Conservation (phyloP, 495 filamentous ascomycete genomes). For the Podospora fimiseda region DNA sequence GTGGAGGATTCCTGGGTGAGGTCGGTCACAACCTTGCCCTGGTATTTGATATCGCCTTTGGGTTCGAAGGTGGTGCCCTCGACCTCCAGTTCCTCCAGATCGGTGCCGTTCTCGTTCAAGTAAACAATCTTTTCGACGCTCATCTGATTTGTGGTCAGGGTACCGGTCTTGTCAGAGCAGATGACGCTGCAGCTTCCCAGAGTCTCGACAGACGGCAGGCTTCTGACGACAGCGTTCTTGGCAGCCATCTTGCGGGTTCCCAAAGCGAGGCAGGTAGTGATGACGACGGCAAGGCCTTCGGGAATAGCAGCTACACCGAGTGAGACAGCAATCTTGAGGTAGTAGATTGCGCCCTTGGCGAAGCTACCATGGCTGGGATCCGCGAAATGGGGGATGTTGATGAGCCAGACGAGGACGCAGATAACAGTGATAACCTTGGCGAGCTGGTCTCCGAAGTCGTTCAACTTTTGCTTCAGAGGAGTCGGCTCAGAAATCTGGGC, state of each 20-base stretch:
- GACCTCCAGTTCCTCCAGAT: conserved; percentile 81
- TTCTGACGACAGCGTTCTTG: conserved; percentile 95
- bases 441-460: conserved; percentile 93
- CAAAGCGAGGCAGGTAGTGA: conserved; percentile 91
- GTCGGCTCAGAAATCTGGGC: conserved; percentile 97
- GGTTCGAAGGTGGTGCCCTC: conserved; percentile 93
- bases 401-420: conserved; percentile 93
- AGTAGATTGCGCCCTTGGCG: conserved; percentile 98
- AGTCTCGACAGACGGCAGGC: conserved; percentile 94
- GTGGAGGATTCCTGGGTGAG: conserved; percentile 70
- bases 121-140: conserved; percentile 91
- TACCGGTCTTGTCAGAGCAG: conserved; percentile 99
- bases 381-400: conserved; percentile 95
- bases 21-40: conserved; percentile 63
- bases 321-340: conserved; percentile 98
- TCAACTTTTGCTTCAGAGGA: conserved; percentile 95
- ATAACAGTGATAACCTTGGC: conserved; percentile 98
- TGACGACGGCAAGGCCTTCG: conserved; percentile 94
- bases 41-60: conserved; percentile 59
- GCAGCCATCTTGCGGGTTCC: conserved; percentile 97
- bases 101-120: conserved; percentile 62
- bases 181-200: conserved; percentile 98
- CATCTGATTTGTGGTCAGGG: conserved; percentile 99
- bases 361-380: conserved; percentile 89
- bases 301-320: conserved; percentile 97